phyloP scores from a whole-genome alignment of 805 yeast species.

The Myxozyma melibiosi region DNA sequence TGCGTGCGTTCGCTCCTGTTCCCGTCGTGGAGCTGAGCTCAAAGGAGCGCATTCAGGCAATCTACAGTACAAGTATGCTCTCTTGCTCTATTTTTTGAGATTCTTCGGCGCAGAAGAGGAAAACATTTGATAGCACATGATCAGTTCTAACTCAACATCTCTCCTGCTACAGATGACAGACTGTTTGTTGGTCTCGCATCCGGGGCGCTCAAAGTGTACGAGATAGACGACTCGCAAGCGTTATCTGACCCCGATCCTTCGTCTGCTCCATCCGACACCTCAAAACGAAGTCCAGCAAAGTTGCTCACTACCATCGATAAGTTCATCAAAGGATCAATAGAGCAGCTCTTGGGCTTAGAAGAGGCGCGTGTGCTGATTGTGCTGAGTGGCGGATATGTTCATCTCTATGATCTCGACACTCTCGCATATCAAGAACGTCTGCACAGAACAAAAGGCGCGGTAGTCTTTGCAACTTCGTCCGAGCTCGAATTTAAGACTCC shows the following conservation, averaged over 20 bases:
- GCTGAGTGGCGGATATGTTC: constrained; percentile 41
- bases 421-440: constrained; percentile 41
- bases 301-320: constrained; percentile 31
- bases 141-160: not conserved
- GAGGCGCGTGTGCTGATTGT: constrained; percentile 42
- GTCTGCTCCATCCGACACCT: not conserved
- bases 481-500: constrained; percentile 17
- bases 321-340: constrained; percentile 37
- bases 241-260: not conserved
- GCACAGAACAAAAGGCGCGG: constrained; percentile 43
- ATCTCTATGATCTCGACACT: constrained; percentile 41
- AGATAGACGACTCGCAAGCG: constrained; percentile 23
- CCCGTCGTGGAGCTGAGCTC: constrained; percentile 30
- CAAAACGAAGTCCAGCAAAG: constrained; percentile 5
- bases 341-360: constrained; percentile 42
- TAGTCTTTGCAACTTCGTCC: constrained; percentile 36
- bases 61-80: constrained; percentile 10
- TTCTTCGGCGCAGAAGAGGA: too few species aligned
- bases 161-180: constrained; percentile 28
- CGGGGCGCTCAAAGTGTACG: constrained; percentile 38
- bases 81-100: not conserved
- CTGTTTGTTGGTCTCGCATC: constrained; percentile 39
- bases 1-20: constrained; percentile 26
- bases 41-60: constrained; percentile 26
- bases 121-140: not conserved